Percentiles rank a stretch among this genome's conserved stretches.
Conservation (phyloP, 768 basidiomycete species). For the Russula sp. region DNA sequence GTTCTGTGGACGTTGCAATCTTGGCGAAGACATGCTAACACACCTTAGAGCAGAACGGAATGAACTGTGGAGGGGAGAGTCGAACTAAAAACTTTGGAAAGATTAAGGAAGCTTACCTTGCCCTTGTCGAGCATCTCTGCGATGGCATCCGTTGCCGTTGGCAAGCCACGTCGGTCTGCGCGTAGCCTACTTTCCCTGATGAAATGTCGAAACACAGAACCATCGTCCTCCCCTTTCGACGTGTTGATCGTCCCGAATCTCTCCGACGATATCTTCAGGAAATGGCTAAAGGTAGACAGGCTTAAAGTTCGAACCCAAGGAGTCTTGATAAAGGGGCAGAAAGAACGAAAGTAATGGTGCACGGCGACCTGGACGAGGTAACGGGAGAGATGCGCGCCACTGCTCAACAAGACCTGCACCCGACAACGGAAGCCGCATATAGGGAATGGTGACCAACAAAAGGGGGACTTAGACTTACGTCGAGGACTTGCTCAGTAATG, state of each 20-base stretch:
- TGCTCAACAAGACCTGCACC: constrained; percentile 59
- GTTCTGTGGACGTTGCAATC: neutral
- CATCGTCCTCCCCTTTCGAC: constrained; percentile 73
- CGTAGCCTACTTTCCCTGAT: constrained; percentile 65
- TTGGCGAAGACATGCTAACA: neutral
- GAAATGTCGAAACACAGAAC: constrained; percentile 55
- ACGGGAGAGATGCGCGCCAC: constrained; percentile 72
- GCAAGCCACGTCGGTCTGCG: constrained; percentile 49
- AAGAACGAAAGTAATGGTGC: constrained; percentile 72
- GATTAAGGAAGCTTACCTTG: constrained; percentile 41
- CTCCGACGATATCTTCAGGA: constrained; percentile 52
- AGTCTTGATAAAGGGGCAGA: constrained; percentile 68
- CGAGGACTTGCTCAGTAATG: constrained; percentile 18
- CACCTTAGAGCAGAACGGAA: constrained; percentile 70
- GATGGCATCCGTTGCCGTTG: constrained; percentile 64
- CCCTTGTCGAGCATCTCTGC: constrained; percentile 64
- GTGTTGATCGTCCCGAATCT: constrained; percentile 61
- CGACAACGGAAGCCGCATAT: constrained; percentile 11
- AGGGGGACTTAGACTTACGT: constrained; percentile 20
- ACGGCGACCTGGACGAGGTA: constrained; percentile 74
- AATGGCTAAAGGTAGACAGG: constrained; percentile 55
- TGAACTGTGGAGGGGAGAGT: constrained; percentile 46
- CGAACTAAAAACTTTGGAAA: constrained; percentile 3
- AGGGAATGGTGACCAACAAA: constrained; percentile 1
- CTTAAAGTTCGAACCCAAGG: constrained; percentile 65